Conservation (phyloP, 1,284 basidiomycete genomes). For the Leccinum fallax region DNA sequence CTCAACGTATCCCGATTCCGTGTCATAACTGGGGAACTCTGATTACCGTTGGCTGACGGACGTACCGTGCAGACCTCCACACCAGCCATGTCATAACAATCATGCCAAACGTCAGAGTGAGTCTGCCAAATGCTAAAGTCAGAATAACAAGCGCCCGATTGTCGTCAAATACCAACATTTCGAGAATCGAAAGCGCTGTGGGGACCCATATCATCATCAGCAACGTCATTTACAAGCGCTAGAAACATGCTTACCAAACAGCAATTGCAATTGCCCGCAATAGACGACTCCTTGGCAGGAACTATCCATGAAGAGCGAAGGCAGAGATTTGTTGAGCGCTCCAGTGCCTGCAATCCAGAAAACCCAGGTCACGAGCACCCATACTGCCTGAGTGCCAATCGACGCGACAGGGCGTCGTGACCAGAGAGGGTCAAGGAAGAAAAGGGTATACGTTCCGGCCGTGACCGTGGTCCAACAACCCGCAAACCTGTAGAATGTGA, state of each 20-base stretch:
- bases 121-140: conserved; percentile 28
- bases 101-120: conserved; percentile 49
- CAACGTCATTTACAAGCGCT: background rate
- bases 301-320: conserved; percentile 38
- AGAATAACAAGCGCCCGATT: conserved; percentile 1
- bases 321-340: conserved; percentile 48
- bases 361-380: conserved; percentile 55
- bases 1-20: conserved; percentile 2
- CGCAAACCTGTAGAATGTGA: conserved; percentile 46
- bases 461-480: conserved; percentile 59
- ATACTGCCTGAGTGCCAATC: conserved; percentile 56
- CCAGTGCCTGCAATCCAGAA: conserved; percentile 58
- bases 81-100: conserved; percentile 47
- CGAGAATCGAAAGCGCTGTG: conserved; percentile 46
- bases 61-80: conserved; percentile 48
- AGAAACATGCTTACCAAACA: conserved; percentile 45
- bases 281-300: conserved; percentile 49
- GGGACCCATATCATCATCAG: conserved; percentile 14
- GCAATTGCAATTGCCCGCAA: conserved; percentile 53
- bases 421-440: conserved; percentile 59
- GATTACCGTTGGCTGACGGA: conserved; percentile 34
- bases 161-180: conserved; percentile 42
- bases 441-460: conserved; percentile 49
- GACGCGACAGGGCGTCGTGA: conserved; percentile 52
- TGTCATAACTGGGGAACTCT: conserved; percentile 29